Conservation (phyloP, 2,329 filamentous ascomycete genomes). For the Penicillium nordicum region DNA sequence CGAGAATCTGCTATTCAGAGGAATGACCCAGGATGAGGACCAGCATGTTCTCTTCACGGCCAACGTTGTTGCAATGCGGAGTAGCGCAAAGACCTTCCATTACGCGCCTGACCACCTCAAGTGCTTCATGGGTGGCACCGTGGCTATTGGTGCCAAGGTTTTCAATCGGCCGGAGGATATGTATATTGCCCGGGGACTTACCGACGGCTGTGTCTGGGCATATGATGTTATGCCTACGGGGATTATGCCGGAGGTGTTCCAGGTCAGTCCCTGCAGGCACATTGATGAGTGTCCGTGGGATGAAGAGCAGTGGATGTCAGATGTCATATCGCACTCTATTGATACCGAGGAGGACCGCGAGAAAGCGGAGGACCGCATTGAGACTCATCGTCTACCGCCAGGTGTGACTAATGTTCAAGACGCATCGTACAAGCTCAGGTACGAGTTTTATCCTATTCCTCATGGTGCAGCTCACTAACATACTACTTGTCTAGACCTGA, state of each 20-base stretch:
- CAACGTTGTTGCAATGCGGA: conserved; percentile 23
- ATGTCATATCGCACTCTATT: conserved; percentile 22
- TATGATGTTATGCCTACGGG: conserved; percentile 56
- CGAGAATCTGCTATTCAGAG: conserved; percentile 43
- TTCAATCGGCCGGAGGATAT: conserved; percentile 56
- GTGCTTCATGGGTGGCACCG: conserved; percentile 62
- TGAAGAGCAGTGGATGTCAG: conserved; percentile 42
- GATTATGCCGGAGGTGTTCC: conserved; percentile 60
- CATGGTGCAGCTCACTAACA: neutral
- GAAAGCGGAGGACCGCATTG: conserved; percentile 20
- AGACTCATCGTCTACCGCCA: conserved; percentile 24
- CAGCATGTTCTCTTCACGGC: conserved; percentile 42
- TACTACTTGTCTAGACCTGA: conserved; percentile 43
- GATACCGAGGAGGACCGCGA: conserved; percentile 16
- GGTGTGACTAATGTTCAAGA: conserved; percentile 29
- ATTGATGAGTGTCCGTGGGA: conserved; percentile 51
- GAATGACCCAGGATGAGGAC: conserved; percentile 41
- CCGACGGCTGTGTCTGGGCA: conserved; percentile 61
- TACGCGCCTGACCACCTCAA: conserved; percentile 54
- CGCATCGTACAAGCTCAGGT: conserved; percentile 33
- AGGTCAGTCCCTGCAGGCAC: conserved; percentile 50
- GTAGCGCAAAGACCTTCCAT: conserved; percentile 20
- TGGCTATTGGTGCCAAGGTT: conserved; percentile 57
- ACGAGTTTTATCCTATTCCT: neutral
- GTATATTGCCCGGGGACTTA: conserved; percentile 54